phyloP scores from a whole-genome alignment of 345 rosid species.

The Boechera divaricarpa region DNA sequence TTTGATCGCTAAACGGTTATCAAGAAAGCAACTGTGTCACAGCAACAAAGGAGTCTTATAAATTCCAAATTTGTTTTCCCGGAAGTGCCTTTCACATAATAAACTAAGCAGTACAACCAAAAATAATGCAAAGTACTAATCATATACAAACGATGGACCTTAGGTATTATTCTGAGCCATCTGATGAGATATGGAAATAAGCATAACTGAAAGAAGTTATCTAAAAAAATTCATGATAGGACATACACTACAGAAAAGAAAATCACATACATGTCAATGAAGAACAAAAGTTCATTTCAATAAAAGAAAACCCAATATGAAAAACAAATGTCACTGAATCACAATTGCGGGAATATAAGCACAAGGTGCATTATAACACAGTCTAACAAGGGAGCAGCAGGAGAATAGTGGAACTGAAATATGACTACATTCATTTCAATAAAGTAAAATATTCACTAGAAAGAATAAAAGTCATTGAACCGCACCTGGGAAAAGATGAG shows the following conservation, averaged over 20 bases:
- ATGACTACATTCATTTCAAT: slow-evolving; percentile 12
- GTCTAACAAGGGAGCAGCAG: slow-evolving; percentile 48
- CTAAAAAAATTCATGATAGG: background rate
- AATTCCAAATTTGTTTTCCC: background rate
- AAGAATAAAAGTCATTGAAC: slow-evolving; percentile 28
- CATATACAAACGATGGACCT: slow-evolving; percentile 7
- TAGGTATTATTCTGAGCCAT: slow-evolving; percentile 9
- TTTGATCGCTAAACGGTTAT: background rate
- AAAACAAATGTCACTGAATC: slow-evolving; percentile 15
- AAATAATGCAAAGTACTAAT: background rate
- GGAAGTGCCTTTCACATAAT: background rate
- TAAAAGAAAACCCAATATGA: background rate
- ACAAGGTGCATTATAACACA: slow-evolving; percentile 73
- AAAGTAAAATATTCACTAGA: background rate
- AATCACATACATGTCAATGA: background rate
- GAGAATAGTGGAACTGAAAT: slow-evolving; percentile 14
- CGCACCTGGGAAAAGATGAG: slow-evolving; percentile 96
- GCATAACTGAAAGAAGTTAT: slow-evolving; percentile 6
- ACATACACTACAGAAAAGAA: slow-evolving; percentile 12
- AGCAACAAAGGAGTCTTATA: slow-evolving; percentile 1
- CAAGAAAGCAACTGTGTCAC: slow-evolving; percentile 12
- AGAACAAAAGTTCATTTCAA: background rate
- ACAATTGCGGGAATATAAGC: slow-evolving; percentile 75
- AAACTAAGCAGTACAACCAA: slow-evolving; percentile 19
- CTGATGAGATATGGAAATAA: slow-evolving; percentile 13